These are phyloP conservation scores for Pisolithus microcarpus DNA, from an alignment of 768 basidiomycete species.

Conservation along the genomic window DNA sequence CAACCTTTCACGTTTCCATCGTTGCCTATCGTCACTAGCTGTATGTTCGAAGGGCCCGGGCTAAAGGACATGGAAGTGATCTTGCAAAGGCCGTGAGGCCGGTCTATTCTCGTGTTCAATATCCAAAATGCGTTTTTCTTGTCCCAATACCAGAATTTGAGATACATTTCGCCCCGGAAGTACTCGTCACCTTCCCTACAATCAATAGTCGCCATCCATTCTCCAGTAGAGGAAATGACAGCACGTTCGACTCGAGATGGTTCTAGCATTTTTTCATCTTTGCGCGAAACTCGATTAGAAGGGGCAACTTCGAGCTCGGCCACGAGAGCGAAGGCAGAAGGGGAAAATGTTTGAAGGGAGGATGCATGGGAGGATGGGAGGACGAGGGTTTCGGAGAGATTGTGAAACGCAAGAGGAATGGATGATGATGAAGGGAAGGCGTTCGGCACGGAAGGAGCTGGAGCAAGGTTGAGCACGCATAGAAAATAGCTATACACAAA, in stretches of 20 bases:
- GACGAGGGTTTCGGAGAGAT: constrained; percentile 65
- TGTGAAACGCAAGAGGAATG: constrained; percentile 72
- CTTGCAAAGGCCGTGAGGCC: constrained; percentile 65
- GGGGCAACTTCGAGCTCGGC: constrained; percentile 91
- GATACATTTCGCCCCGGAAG: constrained; percentile 61
- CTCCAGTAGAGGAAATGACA: constrained; percentile 57
- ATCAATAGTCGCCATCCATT: constrained; percentile 93
- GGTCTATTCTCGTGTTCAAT: constrained; percentile 85
- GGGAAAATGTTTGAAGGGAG: constrained; percentile 87
- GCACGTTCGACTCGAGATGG: constrained; percentile 68
- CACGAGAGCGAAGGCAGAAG: constrained; percentile 57
- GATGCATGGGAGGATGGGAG: constrained; percentile 93
- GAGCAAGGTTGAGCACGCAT: constrained; percentile 1
- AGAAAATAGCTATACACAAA: constrained; percentile 11
- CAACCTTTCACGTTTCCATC: constrained; percentile 79
- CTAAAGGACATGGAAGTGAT: constrained; percentile 68
- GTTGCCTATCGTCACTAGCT: constrained; percentile 67
- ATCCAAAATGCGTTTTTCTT: constrained; percentile 52
- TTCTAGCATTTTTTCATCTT: constrained; percentile 70
- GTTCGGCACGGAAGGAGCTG: constrained; percentile 32
- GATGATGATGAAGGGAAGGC: constrained; percentile 31
- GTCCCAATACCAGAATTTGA: constrained; percentile 92
- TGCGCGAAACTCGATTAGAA: constrained; percentile 81
- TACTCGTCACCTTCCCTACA: constrained; percentile 57
- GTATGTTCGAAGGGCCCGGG: constrained; percentile 33